Conservation (phyloP, 768 basidiomycete genomes). For the Piloderma croceum region DNA sequence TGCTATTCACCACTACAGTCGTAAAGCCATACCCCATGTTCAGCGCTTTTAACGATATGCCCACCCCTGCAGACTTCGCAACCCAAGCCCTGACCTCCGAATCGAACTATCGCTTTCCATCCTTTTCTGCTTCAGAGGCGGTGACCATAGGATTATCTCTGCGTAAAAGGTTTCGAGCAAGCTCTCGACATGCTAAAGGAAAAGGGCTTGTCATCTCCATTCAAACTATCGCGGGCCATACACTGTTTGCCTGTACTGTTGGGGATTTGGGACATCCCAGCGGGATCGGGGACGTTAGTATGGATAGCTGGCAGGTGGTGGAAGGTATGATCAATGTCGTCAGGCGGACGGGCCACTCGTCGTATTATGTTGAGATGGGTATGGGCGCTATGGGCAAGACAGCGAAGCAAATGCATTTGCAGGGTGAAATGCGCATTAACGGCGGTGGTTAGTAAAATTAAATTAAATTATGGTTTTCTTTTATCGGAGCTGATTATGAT, state of each 20-base stretch:
- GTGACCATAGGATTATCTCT: conserved; percentile 75
- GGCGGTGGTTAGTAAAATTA: conserved; percentile 73
- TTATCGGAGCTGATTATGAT: conserved; percentile 3
- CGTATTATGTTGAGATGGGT: conserved; percentile 82
- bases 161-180: conserved; percentile 76
- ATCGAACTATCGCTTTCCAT: conserved; percentile 59
- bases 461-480: too few species aligned
- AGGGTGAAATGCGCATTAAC: conserved; percentile 56
- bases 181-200: conserved; percentile 65
- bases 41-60: conserved; percentile 54
- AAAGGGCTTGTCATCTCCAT: conserved; percentile 79
- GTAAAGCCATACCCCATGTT: conserved; percentile 61
- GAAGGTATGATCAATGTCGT: conserved; percentile 80
- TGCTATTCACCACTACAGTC: too few species aligned
- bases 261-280: conserved; percentile 67
- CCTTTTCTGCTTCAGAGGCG: conserved; percentile 74
- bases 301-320: conserved; percentile 75
- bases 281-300: conserved; percentile 68
- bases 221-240: conserved; percentile 73
- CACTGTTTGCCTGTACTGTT: conserved; percentile 76
- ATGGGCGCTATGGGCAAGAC: conserved; percentile 81
- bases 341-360: conserved; percentile 75
- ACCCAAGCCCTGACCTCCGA: conserved; percentile 69
- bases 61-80: conserved; percentile 67
- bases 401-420: conserved; percentile 64